A percentile compares a stretch with the other conserved stretches of the same genome.
Evolutionary conservation across 371 early-diverging fungal genomes (phyloP).

Genomic region (Mortierella sp.): DNA sequence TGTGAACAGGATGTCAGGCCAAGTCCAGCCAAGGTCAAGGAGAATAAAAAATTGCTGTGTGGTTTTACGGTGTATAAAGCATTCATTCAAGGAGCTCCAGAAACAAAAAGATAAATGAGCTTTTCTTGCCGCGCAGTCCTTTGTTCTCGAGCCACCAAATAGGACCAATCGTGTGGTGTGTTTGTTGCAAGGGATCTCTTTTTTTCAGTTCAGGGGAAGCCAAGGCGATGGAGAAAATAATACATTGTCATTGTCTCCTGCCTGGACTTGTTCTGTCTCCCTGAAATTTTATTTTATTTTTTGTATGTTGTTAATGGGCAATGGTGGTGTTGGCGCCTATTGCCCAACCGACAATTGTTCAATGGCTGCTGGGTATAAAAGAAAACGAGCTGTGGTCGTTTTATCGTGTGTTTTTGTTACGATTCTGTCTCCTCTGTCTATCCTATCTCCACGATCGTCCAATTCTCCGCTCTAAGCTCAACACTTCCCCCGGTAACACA

Average conservation of each 20-base stretch:
- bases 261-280: background rate
- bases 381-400: too few relatives aligned
- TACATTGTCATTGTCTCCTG: background rate
- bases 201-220: background rate
- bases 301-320: background rate
- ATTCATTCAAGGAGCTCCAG: background rate
- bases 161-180: background rate
- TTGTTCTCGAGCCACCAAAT: background rate
- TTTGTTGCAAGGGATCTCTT: background rate
- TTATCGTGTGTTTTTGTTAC: too few relatives aligned
- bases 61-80: background rate
- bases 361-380: too few relatives aligned
- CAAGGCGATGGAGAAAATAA: background rate
- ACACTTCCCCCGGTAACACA: too few relatives aligned
- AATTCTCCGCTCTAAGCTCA: too few relatives aligned
- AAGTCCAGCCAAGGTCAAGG: background rate
- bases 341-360: too few relatives aligned
- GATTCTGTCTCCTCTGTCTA: too few relatives aligned
- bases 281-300: background rate
- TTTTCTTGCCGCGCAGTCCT: background rate
- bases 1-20: too few relatives aligned
- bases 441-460: background rate
- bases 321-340: background rate
- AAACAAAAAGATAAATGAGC: background rate
- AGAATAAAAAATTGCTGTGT: too few relatives aligned